Conservation (phyloP, 2,329 filamentous ascomycete genomes). For the Bipolaris bicolor region DNA sequence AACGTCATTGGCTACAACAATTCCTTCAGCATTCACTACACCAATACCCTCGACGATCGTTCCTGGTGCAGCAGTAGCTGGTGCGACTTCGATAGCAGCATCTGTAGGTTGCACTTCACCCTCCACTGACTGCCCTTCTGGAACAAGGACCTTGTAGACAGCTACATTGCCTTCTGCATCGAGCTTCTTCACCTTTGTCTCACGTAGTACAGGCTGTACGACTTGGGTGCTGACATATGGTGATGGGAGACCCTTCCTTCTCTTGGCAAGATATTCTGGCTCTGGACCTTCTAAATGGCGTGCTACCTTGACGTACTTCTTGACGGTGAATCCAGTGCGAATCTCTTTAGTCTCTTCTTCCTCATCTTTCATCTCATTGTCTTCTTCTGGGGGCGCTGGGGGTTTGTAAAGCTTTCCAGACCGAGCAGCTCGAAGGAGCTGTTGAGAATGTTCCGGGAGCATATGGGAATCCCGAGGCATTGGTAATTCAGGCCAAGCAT, state of each 20-base stretch:
- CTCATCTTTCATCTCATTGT: constrained; percentile 57
- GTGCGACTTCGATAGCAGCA: constrained; percentile 53
- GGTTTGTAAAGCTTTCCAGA: constrained; percentile 79
- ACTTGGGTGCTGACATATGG: constrained; percentile 36
- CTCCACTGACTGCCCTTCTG: constrained; percentile 78
- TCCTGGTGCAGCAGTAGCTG: constrained; percentile 59
- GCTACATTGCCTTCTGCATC: constrained; percentile 80
- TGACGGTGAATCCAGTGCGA: constrained; percentile 60
- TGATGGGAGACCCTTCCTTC: constrained; percentile 64
- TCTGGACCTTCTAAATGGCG: constrained; percentile 64
- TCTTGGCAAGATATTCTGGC: constrained; percentile 67
- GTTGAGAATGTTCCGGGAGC: constrained; percentile 78
- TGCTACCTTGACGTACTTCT: constrained; percentile 65
- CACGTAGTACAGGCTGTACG: constrained; percentile 62
- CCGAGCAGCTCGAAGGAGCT: constrained; percentile 79
- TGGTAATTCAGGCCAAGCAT: constrained; percentile 78
- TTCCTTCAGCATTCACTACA: constrained; percentile 66
- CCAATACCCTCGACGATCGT: constrained; percentile 65
- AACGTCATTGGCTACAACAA: constrained; percentile 59
- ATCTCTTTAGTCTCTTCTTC: constrained; percentile 52
- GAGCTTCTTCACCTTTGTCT: constrained; percentile 78
- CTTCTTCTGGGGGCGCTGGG: constrained; percentile 69
- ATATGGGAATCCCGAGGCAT: constrained; percentile 88
- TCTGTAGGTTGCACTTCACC: constrained; percentile 75
- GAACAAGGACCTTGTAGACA: constrained; percentile 81